Evolutionary conservation across 73 alveolate species (phyloP).

Genomic region (Durusdinium trenchii): DNA sequence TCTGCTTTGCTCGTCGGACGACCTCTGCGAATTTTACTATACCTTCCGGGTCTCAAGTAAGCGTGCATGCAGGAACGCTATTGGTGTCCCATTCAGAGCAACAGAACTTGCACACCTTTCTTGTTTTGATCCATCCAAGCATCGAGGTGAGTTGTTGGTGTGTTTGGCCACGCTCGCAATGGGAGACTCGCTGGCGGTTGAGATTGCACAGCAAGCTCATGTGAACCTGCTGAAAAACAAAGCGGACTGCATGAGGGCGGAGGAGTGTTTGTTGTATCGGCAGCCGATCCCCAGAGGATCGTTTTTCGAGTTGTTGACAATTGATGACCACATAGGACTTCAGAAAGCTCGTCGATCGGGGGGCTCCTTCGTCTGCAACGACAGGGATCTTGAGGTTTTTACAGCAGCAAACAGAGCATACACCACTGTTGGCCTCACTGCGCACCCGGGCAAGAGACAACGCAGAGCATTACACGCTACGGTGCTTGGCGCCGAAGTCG

Average conservation of each 20-base stretch:
- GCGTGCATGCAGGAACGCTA: background rate
- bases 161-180: constrained; percentile 1
- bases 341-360: background rate
- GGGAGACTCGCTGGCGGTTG: constrained; percentile 32
- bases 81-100: background rate
- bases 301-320: background rate
- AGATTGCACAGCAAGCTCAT: constrained; percentile 6
- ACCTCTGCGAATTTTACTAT: constrained; percentile 26
- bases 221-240: background rate
- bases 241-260: background rate
- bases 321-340: background rate
- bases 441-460: too few relatives aligned
- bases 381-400: too few relatives aligned
- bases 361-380: too few relatives aligned
- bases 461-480: too few relatives aligned
- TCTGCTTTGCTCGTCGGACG: background rate
- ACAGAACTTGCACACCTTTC: background rate
- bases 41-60: background rate
- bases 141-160: background rate
- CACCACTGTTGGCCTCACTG: too few relatives aligned
- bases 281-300: background rate
- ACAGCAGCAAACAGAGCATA: too few relatives aligned
- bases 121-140: background rate
- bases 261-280: background rate
- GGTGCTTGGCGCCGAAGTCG: too few relatives aligned